Evolutionary conservation across 1,139 yeast genomes (phyloP).

Genomic region (Yamadazyma diospyri): DNA sequence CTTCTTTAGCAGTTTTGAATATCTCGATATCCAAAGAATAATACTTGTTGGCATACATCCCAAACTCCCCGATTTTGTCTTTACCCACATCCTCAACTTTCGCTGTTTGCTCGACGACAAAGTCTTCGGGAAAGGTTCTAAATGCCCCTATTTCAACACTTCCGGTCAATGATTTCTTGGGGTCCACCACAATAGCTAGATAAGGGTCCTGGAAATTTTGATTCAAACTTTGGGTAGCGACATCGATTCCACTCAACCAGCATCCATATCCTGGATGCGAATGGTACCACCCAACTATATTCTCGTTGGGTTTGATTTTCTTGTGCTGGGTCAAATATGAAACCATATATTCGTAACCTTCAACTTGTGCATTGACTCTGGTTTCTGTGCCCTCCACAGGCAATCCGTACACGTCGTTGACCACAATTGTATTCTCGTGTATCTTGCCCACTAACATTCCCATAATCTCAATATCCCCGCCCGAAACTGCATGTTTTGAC

Average conservation of each 20-base stretch:
- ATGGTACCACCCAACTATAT: constrained; percentile 93
- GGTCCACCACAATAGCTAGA: constrained; percentile 85
- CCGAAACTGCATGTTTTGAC: constrained; percentile 77
- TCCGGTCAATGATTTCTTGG: constrained; percentile 65
- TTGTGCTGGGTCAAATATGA: constrained; percentile 65
- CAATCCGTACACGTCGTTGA: constrained; percentile 78
- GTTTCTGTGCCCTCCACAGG: constrained; percentile 98
- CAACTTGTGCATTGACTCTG: constrained; percentile 89
- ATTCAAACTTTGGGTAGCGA: constrained; percentile 79
- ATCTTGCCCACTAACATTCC: constrained; percentile 88
- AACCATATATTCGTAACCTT: constrained; percentile 94
- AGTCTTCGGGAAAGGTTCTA: constrained; percentile 63
- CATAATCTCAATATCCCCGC: constrained; percentile 93
- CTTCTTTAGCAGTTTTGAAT: constrained; percentile 57
- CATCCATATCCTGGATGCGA: constrained; percentile 98
- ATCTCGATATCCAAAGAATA: constrained; percentile 67
- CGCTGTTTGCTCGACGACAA: constrained; percentile 6
- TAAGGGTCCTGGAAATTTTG: constrained; percentile 91
- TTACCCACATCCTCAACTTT: constrained; percentile 2
- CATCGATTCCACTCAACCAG: constrained; percentile 89
- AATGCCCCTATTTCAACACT: constrained; percentile 89
- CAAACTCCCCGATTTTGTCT: constrained; percentile 44
- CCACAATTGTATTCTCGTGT: constrained; percentile 54
- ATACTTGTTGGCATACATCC: constrained; percentile 67
- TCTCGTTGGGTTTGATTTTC: constrained; percentile 46